Base-by-base conservation (phyloP, 2,329 filamentous ascomycete species). In the Penicillium polonicum region DNA sequence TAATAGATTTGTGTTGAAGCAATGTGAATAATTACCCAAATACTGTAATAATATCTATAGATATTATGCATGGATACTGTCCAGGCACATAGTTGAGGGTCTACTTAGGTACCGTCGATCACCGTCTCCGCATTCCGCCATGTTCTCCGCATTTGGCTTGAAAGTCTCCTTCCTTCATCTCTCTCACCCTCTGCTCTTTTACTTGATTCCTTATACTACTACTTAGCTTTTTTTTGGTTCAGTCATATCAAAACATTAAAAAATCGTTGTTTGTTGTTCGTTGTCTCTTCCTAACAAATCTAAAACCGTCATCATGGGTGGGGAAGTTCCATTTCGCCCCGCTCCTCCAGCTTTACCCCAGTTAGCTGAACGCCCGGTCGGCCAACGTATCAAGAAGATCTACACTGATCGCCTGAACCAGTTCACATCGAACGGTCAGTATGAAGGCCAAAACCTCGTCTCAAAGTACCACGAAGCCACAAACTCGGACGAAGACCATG, bases 391-490 rank as follows among this genome's bases (percentile, higher is more conserved):
- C 74, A 83, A 87, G 66, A 85, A 85, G 72, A 91, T 97, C 75
- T 95, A 96, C 78, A 88, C 87, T 70, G 87, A 91, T 67, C 88
- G 93, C 53, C 87, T 97, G 70, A 81, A 83, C 60, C 88, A 90
- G 69, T 96, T 97, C 77, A 92, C 90, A 59, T 84, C 84, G 59
- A 80, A 79, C 48, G 92, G 92, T 49, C 90, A 95, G 76, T 96
- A 92, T 78, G 82, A 88, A 61, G 83, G 83, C 57, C 82, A 90
- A 65, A 92, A 92, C 69, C 81, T 96, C 46, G 79, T 87, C 58
- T 85, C 88, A 85, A 92, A 92, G 80, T 84, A 92, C 73, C 83
- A 86, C 68, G 88, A 93, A 74, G 88, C 82, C 31, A 77, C 79
- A 57, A 79, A 80, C 55, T 87, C 87, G 10, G 91, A 91, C 64